Evolutionary conservation across 2,329 filamentous ascomycete species (phyloP), one percentile per base, ranked within the genome.

Genomic region (Coniochaeta ligniaria): DNA sequence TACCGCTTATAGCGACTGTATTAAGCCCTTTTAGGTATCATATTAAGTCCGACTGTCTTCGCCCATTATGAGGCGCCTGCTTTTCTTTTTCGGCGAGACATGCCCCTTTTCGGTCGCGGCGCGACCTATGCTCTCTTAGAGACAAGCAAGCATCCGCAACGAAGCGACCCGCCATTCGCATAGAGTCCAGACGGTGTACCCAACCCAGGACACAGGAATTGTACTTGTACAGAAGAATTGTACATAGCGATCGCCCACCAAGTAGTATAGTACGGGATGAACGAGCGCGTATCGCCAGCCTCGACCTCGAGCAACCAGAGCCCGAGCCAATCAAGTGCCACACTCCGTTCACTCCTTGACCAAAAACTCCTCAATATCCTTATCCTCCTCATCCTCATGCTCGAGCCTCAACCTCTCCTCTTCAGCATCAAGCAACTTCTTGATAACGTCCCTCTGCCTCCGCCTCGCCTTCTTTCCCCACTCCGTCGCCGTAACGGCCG

Each of bases 301-400:
- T 24, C 43, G 43, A 47, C 7, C 20, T 47, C 43, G 38, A 6
- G 38, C 43, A 47, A 7, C 6, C 20, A 22, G 20, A 14, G 20
- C 8, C 12, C 41, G 22, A 33, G 17, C 16, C 35, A 14, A 36
- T 9, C 8, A 28, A 55, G 16, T 6, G 14, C 47, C 47, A 28
- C 47, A 4, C 6, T 28, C 52, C 28, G 2, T 38, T 57, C 54
- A 57, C 54, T 35, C 31, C 54, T 35, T 35, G 16, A 83, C 80
- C 71, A 92, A 73, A 67, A 88, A 85, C 73, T 92, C 87, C 70
- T 86, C 83, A 66, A 93, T 88, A 71, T 92, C 88, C 75, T 89
- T 88, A 72, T 91, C 88, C 62, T 88, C 85, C 65, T 90, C 81
- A 61, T 87, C 84, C 66, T 87, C 85, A 62, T 77, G 73, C 57